Base-by-base conservation (phyloP, 2,329 filamentous ascomycete species). In the Colletotrichum gigasporum region DNA sequence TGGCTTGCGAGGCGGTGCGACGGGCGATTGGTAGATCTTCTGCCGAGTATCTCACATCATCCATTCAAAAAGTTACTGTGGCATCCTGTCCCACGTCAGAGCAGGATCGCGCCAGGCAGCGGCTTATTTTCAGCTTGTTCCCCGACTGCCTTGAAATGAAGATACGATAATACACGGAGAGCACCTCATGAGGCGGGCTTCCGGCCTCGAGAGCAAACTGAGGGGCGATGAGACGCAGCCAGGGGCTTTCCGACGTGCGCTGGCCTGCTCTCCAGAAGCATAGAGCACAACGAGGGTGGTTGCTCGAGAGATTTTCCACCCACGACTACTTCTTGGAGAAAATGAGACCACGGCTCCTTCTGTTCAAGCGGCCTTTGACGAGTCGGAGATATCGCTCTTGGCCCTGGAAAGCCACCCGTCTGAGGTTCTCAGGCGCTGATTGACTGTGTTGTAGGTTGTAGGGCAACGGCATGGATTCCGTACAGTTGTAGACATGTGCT, bases 401-500 rank as follows among this genome's bases (percentile, higher is more conserved):
- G 18, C 5, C 7, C 30, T n/a, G n/a, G n/a, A n/a, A n/a, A n/a
- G n/a, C n/a, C n/a, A n/a, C n/a, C n/a, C n/a, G n/a, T n/a, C n/a
- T n/a, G n/a, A 34, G 30, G 30, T 34, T 34, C 30, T 34, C n/a
- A n/a, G 30, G 30, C 12, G 30, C 30, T 37, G 18, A 8, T 7
- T 16, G 4, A 2, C 10, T n/a, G 41, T 14, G n/a, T 12, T 3
- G 45, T 90, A 0, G 90, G 90, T 75, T 93, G 91, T 30, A 94
- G 72, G 1, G 91, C 93, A 4, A 82, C 83, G 11, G 88, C 91
- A 73, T 93, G 89, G 65, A 94, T 88, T 5, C 90, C 91, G 70
- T 92, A 92, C 2, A 86, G 89, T 70, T 91, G 90, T 37, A 94
- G 82, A 72, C 90, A 93, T 72, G 92, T 85, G 63, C 84, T 85